Percentiles rank a stretch among this genome's conserved stretches.
Conservation (phyloP, 345 rosid species). For the Durio zibethinus region DNA sequence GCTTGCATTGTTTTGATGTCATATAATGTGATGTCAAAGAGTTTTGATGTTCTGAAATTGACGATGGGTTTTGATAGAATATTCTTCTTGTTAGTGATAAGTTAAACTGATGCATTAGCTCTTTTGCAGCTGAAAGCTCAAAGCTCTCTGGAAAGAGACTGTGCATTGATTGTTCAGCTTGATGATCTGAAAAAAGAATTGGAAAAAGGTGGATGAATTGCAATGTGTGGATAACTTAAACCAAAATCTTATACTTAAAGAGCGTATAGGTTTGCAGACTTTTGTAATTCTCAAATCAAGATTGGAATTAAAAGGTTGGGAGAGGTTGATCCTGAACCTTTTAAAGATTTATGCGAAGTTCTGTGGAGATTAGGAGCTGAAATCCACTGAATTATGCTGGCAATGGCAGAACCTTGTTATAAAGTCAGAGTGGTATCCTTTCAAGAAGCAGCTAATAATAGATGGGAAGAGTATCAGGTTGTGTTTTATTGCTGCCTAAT, state of each 20-base stretch:
- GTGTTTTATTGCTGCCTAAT: neutral
- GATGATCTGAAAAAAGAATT: conserved; percentile 10
- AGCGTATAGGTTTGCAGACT: neutral
- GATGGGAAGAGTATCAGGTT: neutral
- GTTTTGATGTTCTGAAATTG: too few relatives aligned
- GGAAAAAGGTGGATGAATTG: conserved; percentile 10
- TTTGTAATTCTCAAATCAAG: too few relatives aligned
- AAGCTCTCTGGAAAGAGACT: neutral
- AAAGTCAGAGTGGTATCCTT: too few relatives aligned
- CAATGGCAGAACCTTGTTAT: too few relatives aligned
- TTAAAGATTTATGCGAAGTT: too few relatives aligned
- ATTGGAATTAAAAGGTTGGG: too few relatives aligned
- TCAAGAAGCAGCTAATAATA: neutral
- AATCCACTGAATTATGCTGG: too few relatives aligned
- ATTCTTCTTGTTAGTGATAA: neutral
- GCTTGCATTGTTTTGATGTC: too few relatives aligned
- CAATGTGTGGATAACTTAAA: conserved; percentile 1
- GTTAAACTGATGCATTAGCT: neutral
- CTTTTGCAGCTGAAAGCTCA: conserved; percentile 4
- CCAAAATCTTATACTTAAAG: conserved; percentile 11
- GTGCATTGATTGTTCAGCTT: neutral
- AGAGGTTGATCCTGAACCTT: too few relatives aligned
- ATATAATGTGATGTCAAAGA: too few relatives aligned
- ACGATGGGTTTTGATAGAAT: too few relatives aligned
- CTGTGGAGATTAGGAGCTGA: too few relatives aligned